These are phyloP conservation scores for Rhodotorula sp. DNA, from an alignment of 1,284 basidiomycete genomes.

Conservation along the genomic window DNA sequence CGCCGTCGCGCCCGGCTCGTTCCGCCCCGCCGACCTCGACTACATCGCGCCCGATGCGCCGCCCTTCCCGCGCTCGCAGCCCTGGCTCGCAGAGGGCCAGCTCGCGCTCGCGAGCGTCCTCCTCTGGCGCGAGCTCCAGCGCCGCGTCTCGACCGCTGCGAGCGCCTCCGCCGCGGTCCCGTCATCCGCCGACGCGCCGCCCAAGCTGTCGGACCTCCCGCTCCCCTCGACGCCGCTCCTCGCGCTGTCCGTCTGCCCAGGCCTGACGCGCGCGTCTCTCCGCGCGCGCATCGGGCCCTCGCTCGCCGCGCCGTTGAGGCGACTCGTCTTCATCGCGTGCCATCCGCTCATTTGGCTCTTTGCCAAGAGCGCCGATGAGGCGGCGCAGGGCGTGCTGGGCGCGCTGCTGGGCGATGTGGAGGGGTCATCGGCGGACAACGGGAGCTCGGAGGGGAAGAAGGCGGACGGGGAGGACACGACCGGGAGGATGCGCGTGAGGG, in stretches of 20 bases:
- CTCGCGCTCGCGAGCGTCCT: conserved; percentile 21
- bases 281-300: conserved; percentile 13
- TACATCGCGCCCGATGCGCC: background rate
- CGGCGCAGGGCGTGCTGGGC: conserved; percentile 24
- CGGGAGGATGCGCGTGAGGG: conserved; percentile 18
- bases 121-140: conserved; percentile 31
- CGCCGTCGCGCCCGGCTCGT: conserved; percentile 6
- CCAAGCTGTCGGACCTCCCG: background rate
- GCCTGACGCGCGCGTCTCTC: conserved; percentile 27
- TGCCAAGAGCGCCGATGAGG: conserved; percentile 26
- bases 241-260: conserved; percentile 29
- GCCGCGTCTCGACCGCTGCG: conserved; percentile 13
- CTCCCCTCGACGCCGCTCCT: conserved; percentile 12
- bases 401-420: conserved; percentile 21
- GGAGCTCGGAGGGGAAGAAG: background rate
- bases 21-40: conserved; percentile 16
- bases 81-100: conserved; percentile 28
- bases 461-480: conserved; percentile 1
- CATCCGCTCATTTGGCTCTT: conserved; percentile 36
- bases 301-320: conserved; percentile 2
- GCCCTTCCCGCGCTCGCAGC: background rate
- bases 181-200: background rate
- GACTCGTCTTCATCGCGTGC: conserved; percentile 12
- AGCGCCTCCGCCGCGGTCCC: background rate
- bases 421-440: background rate